These are phyloP conservation scores for Dimargaris cristalligena DNA, from an alignment of 192 early-diverging fungal species.

Conservation along the genomic window DNA sequence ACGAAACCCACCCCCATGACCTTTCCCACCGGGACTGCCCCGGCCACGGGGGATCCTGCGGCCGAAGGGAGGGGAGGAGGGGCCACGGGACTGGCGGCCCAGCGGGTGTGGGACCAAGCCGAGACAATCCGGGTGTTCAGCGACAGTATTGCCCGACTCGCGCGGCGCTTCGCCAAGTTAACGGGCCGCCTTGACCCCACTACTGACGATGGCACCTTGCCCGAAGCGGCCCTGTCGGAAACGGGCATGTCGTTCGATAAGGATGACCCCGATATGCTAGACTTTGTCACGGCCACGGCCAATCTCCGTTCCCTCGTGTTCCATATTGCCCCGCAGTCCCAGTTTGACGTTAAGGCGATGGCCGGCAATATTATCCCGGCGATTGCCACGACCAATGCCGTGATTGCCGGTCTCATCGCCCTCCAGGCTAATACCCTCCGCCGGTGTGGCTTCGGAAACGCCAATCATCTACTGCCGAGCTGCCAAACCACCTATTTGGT, in stretches of 20 bases:
- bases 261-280: slow-evolving; percentile 77
- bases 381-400: slow-evolving; percentile 95
- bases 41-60: slow-evolving; percentile 19
- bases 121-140: slow-evolving; percentile 57
- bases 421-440: too few relatives aligned
- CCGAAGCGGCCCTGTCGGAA: too few relatives aligned
- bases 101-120: slow-evolving; percentile 45
- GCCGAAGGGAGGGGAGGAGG: slow-evolving; percentile 55
- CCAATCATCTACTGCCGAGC: slow-evolving; percentile 45
- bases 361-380: slow-evolving; percentile 98
- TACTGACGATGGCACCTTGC: too few relatives aligned
- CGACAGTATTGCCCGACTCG: slow-evolving; percentile 25
- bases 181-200: background rate
- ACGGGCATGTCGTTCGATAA: slow-evolving; percentile 73
- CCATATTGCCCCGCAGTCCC: slow-evolving; percentile 56
- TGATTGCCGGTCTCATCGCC: slow-evolving; percentile 87
- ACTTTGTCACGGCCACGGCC: slow-evolving; percentile 85
- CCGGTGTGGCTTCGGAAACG: too few relatives aligned
- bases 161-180: slow-evolving; percentile 8
- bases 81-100: slow-evolving; percentile 37
- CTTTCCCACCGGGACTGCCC: slow-evolving; percentile 19
- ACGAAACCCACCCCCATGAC: slow-evolving; percentile 47
- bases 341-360: slow-evolving; percentile 93
- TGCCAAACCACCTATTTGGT: slow-evolving; percentile 35
- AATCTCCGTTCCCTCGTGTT: slow-evolving; percentile 77